Base-by-base conservation (phyloP, 306 rosid species). In the Echinosophora koreensis region DNA sequence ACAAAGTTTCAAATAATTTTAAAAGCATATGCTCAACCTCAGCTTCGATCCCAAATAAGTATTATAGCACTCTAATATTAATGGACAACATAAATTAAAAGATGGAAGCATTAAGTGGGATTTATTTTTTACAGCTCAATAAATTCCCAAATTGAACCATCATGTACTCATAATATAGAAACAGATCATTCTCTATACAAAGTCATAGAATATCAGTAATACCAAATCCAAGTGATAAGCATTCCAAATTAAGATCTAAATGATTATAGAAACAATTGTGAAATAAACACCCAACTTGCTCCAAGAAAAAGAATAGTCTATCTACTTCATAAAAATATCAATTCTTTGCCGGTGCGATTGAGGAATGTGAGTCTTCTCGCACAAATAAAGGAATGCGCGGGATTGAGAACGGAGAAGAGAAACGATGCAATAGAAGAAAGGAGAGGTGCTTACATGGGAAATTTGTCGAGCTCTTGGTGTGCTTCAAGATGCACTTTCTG, bases 201-300 rank as follows among this genome's bases (percentile, higher is more conserved):
- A 60, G 62, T 18, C 37, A 46, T 37, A 56, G 41, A 62, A 54
- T 38, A 42, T 27, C 3, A 66, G 37, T 3, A 30, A 69, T 69
- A 81, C 37, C 59, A 49, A 66, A 32, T 59, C 16, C 22, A 38
- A 2, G 3, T 38, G 50, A 38, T 66, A 38, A 44, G 38, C 28
- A 67, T 60, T 82, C 38, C 78, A 57, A 47, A 64, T 63, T 55
- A 76, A 56, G 67, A 80, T 65, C 56, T 65, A 71, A 65, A 65
- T 15, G 66, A 66, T 41, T 51, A 66, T 28, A n/a, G 13, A 47
- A 13, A 75, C 8, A 11, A 15, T 30, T 47, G 9, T 3, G 56
- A 72, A 32, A 64, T 2, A n/a, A 34, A 50, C 15, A 49, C 3
- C 37, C 57, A 58, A 60, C 37, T n/a, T 41, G 59, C 60, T 71